phyloP scores from a whole-genome alignment of 306 rosid species.

The Nissolia schottii region DNA sequence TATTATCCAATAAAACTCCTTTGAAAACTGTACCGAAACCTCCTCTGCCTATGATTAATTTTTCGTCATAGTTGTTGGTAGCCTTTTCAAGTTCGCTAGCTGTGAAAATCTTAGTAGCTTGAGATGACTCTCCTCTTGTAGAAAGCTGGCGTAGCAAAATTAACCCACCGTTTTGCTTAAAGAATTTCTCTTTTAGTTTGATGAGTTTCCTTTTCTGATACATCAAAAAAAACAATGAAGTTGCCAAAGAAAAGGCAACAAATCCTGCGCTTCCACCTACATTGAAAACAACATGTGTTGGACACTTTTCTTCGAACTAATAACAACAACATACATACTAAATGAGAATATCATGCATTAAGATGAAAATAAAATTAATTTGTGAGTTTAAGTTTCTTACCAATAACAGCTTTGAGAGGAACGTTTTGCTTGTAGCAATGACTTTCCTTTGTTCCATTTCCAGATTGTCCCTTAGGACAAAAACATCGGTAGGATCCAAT shows the following conservation, averaged over 20 bases:
- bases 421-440: not conserved
- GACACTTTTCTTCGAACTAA: not conserved
- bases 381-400: not conserved
- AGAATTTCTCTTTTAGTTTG: constrained; percentile 22
- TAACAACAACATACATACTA: not conserved
- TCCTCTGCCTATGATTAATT: not conserved
- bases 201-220: constrained; percentile 17
- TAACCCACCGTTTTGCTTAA: not conserved
- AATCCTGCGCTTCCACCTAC: not conserved
- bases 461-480: not conserved
- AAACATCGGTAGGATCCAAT: not conserved
- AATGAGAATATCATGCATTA: not conserved
- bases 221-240: not conserved
- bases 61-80: too few relatives aligned
- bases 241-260: not conserved
- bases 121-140: not conserved
- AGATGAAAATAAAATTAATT: not conserved
- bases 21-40: not conserved
- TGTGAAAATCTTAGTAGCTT: not conserved
- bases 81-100: too few relatives aligned
- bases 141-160: not conserved
- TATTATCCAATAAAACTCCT: not conserved
- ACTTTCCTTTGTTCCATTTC: not conserved
- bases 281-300: not conserved
- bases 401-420: not conserved